phyloP scores from a whole-genome alignment of 2,329 filamentous ascomycete genomes.

The Stagonosporopsis chrysanthemi region DNA sequence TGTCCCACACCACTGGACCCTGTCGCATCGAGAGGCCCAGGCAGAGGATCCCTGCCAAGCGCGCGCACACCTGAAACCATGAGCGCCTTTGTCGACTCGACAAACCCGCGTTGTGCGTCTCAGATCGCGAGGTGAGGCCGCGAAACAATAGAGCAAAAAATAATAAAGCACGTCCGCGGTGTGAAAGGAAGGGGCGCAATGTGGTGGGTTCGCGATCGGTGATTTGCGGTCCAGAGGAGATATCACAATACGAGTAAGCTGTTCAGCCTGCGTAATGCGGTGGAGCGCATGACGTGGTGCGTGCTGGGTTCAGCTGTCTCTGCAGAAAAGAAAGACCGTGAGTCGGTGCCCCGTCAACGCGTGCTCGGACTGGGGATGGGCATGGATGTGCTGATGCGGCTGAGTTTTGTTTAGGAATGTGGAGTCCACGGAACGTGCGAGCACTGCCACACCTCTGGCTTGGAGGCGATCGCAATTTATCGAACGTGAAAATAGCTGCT shows the following conservation, averaged over 20 bases:
- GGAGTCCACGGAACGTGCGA: conserved; percentile 9
- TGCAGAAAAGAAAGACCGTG: background rate
- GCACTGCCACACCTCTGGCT: conserved; percentile 14
- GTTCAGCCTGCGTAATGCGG: conserved; percentile 4
- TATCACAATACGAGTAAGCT: background rate
- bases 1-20: background rate
- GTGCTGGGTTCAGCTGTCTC: background rate
- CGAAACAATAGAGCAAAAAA: background rate
- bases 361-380: conserved; percentile 7
- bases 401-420: conserved; percentile 16
- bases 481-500: conserved; percentile 5
- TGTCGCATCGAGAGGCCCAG: background rate
- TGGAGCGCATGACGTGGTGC: conserved; percentile 15
- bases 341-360: conserved; percentile 18
- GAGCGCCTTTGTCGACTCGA: background rate
- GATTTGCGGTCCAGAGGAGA: background rate
- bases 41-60: conserved; percentile 4
- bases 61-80: conserved; percentile 5
- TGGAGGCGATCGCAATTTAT: conserved; percentile 12
- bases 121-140: background rate
- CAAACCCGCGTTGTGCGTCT: background rate
- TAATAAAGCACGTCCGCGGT: background rate
- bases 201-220: background rate
- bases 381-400: conserved; percentile 13
- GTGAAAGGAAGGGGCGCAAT: background rate